Evolutionary conservation across 1,284 basidiomycete genomes (phyloP).

Genomic region (Papiliotrema nemorosa): DNA sequence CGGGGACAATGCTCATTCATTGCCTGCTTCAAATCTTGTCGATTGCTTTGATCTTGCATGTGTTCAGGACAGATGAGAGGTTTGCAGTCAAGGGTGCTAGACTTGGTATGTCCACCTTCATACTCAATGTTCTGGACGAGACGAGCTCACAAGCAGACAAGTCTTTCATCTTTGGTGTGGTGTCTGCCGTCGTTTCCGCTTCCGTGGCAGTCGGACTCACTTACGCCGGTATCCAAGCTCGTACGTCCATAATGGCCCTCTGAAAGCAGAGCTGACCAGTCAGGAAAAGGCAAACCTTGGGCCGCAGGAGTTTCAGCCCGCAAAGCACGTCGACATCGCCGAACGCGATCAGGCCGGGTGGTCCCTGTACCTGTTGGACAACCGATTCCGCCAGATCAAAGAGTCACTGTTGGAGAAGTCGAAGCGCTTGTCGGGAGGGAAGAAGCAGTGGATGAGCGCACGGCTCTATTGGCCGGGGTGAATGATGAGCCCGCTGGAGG

Average conservation of each 20-base stretch:
- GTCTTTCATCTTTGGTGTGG: constrained; percentile 43
- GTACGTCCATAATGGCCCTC: constrained; percentile 14
- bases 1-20: constrained; percentile 45
- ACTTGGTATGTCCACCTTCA: constrained; percentile 29
- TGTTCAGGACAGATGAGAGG: constrained; percentile 43
- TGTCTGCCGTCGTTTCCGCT: constrained; percentile 38
- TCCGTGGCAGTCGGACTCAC: constrained; percentile 38
- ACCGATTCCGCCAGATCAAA: constrained; percentile 34
- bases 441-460: constrained; percentile 32
- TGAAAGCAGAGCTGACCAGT: background rate
- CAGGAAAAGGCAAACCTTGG: constrained; percentile 45
- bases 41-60: constrained; percentile 42
- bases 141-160: constrained; percentile 24
- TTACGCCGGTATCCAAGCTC: constrained; percentile 46
- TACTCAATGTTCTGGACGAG: background rate
- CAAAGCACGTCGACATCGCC: constrained; percentile 38
- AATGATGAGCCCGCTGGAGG: constrained; percentile 20
- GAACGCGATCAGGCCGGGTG: constrained; percentile 45
- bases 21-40: constrained; percentile 40
- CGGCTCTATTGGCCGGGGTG: constrained; percentile 34
- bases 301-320: constrained; percentile 45
- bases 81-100: constrained; percentile 36
- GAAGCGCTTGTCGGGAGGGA: constrained; percentile 22
- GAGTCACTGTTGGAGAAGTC: constrained; percentile 42
- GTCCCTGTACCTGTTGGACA: constrained; percentile 42